Evolutionary conservation across 208 protist species (phyloP).

Genomic region (Acanthamoeba castellanii): DNA sequence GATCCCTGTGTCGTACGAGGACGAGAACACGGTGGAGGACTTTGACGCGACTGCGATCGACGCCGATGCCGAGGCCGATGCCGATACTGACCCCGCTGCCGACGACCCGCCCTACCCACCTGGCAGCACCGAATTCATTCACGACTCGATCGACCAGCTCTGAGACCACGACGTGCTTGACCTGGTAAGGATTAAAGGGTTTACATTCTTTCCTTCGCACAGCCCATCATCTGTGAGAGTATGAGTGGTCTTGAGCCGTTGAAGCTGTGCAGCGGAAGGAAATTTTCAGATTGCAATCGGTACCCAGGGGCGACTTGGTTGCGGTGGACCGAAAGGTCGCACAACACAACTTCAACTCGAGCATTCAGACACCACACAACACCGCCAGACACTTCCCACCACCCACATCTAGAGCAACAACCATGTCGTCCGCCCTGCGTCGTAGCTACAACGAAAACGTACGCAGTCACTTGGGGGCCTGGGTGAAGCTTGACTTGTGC

Average conservation of each 20-base stretch:
- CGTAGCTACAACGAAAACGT: slow-evolving; percentile 31
- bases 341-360: too few relatives aligned
- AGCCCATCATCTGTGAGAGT: background rate
- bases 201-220: too few relatives aligned
- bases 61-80: background rate
- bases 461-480: background rate
- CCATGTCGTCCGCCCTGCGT: background rate
- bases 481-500: background rate
- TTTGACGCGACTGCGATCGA: background rate
- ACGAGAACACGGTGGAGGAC: background rate
- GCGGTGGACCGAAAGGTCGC: too few relatives aligned
- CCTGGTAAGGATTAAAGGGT: background rate
- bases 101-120: background rate
- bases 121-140: background rate
- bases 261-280: too few relatives aligned
- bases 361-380: background rate
- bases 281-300: too few relatives aligned
- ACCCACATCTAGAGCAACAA: background rate
- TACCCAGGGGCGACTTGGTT: too few relatives aligned
- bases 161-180: background rate
- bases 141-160: background rate
- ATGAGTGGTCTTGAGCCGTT: too few relatives aligned
- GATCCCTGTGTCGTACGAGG: background rate
- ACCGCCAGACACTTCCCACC: background rate
- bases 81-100: background rate